These are phyloP conservation scores for Hydnum rufescens DNA, from an alignment of 768 basidiomycete genomes.

Conservation along the genomic window DNA sequence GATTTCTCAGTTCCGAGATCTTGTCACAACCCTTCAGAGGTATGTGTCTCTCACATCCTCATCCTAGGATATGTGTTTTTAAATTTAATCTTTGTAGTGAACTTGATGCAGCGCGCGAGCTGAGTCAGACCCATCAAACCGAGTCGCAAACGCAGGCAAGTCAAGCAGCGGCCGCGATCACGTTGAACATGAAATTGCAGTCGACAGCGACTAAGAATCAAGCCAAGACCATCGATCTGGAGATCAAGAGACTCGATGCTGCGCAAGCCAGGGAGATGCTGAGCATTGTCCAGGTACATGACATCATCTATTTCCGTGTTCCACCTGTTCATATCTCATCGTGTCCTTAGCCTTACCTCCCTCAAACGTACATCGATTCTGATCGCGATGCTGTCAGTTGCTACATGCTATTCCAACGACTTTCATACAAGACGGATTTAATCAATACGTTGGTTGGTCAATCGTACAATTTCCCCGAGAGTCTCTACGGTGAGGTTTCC, in stretches of 20 bases:
- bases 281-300: constrained; percentile 54
- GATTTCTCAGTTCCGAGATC: constrained; percentile 80
- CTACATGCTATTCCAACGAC: constrained; percentile 81
- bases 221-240: constrained; percentile 72
- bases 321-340: neutral
- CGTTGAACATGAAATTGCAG: constrained; percentile 85
- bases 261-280: constrained; percentile 64
- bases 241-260: constrained; percentile 69
- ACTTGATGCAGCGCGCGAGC: constrained; percentile 60
- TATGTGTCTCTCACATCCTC: constrained; percentile 19
- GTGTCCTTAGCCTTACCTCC: constrained; percentile 57
- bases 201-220: constrained; percentile 82
- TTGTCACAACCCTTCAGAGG: constrained; percentile 71
- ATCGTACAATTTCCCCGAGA: constrained; percentile 65
- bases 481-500: constrained; percentile 61
- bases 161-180: constrained; percentile 85
- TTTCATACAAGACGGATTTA: constrained; percentile 72
- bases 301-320: neutral
- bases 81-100: constrained; percentile 33
- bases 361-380: constrained; percentile 71
- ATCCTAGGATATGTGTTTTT: neutral
- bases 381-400: constrained; percentile 79
- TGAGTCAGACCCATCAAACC: constrained; percentile 67
- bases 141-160: constrained; percentile 69
- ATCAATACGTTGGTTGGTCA: constrained; percentile 69